phyloP scores from a whole-genome alignment of 2,329 filamentous ascomycete genomes.

The Chrysoporthe deuterocubensis region DNA sequence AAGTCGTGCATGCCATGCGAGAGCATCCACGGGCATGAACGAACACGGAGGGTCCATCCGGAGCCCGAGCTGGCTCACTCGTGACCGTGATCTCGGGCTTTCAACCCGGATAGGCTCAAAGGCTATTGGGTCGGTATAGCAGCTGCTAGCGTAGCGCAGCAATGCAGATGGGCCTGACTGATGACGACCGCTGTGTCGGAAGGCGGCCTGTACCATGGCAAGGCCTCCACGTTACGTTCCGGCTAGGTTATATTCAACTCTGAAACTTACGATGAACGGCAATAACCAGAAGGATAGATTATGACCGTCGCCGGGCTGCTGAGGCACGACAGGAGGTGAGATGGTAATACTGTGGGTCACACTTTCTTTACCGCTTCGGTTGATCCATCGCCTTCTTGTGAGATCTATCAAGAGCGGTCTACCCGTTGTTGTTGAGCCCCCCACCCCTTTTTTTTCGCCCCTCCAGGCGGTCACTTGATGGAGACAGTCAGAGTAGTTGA shows the following conservation, averaged over 20 bases:
- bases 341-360: conserved; percentile 23
- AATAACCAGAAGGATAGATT: not conserved
- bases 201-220: not conserved
- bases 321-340: not conserved
- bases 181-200: not conserved
- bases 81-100: not conserved
- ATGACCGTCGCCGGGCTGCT: not conserved
- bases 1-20: not conserved
- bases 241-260: not conserved
- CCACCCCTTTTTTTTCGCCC: not conserved
- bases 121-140: not conserved
- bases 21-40: not conserved
- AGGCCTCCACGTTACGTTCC: not conserved
- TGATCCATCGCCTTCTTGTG: conserved; percentile 16
- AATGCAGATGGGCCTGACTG: not conserved
- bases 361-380: conserved; percentile 25
- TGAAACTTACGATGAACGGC: not conserved
- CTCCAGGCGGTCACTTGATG: not conserved
- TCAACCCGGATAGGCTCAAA: not conserved
- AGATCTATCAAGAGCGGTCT: conserved; percentile 25
- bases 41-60: not conserved
- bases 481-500: not conserved
- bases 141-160: not conserved
- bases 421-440: conserved; percentile 6
- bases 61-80: not conserved